Percentiles rank a stretch among this genome's conserved stretches.
Evolutionary conservation across 2,329 filamentous ascomycete genomes (phyloP).

Genomic region (Xylariomycetidae sp.): DNA sequence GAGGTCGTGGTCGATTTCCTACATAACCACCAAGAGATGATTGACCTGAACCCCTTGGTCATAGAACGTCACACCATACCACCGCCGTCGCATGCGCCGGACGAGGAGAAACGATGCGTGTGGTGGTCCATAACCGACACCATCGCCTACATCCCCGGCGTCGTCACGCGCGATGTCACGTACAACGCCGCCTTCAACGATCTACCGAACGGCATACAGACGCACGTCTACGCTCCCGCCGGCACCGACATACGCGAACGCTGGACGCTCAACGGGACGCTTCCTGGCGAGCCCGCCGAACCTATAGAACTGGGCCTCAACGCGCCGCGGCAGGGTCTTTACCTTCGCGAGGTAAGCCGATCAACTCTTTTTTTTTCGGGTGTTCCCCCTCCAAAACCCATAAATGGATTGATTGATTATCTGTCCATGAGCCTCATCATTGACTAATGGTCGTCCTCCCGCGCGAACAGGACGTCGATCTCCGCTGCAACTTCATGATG

Average conservation of each 20-base stretch:
- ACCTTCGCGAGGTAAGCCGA: conserved; percentile 59
- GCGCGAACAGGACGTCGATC: conserved; percentile 59
- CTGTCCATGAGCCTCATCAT: too few relatives aligned
- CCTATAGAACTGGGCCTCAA: conserved; percentile 62
- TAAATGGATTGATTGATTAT: too few relatives aligned
- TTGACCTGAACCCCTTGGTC: conserved; percentile 81
- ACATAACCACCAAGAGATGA: conserved; percentile 77
- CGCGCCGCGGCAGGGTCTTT: conserved; percentile 65
- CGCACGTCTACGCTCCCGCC: conserved; percentile 78
- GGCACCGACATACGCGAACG: conserved; percentile 74
- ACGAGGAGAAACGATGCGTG: conserved; percentile 65
- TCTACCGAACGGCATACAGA: conserved; percentile 67
- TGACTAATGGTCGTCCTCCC: conserved; percentile 1
- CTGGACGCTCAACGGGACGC: conserved; percentile 70
- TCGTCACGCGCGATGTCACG: conserved; percentile 48
- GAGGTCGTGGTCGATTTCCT: conserved; percentile 70
- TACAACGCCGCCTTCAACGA: conserved; percentile 82
- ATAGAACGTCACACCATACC: conserved; percentile 65
- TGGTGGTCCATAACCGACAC: conserved; percentile 82
- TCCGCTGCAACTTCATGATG: conserved; percentile 75
- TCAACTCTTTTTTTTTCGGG: not conserved
- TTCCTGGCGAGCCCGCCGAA: conserved; percentile 65
- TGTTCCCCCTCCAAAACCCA: too few relatives aligned
- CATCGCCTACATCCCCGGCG: conserved; percentile 43
- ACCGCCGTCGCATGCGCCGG: conserved; percentile 59